Conservation (phyloP, 2,329 filamentous ascomycete genomes). For the Penicillium sp. region DNA sequence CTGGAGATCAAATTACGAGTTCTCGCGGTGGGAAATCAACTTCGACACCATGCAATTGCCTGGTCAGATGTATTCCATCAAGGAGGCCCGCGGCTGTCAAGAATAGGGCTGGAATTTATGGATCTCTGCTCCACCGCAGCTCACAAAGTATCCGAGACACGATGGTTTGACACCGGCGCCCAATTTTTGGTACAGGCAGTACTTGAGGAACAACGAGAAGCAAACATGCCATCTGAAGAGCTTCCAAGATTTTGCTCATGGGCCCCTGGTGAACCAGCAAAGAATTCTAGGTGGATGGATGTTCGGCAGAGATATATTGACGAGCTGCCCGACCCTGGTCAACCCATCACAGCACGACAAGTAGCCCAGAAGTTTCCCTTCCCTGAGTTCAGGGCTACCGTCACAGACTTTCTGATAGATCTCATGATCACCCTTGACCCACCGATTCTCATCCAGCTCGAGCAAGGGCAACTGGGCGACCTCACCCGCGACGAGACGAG, state of each 20-base stretch:
- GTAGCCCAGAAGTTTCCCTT: constrained; percentile 30
- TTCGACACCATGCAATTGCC: constrained; percentile 38
- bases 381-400: constrained; percentile 37
- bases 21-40: constrained; percentile 47
- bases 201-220: constrained; percentile 48
- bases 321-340: constrained; percentile 20
- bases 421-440: constrained; percentile 45
- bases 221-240: constrained; percentile 33
- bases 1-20: constrained; percentile 50
- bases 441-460: constrained; percentile 54
- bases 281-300: constrained; percentile 37
- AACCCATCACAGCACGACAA: constrained; percentile 22
- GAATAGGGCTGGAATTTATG: constrained; percentile 51
- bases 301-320: constrained; percentile 20
- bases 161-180: constrained; percentile 48
- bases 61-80: neutral
- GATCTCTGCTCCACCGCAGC: constrained; percentile 44
- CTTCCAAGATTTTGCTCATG: constrained; percentile 49
- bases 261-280: constrained; percentile 35
- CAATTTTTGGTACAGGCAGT: constrained; percentile 52
- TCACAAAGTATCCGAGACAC: constrained; percentile 28
- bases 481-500: constrained; percentile 40
- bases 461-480: constrained; percentile 45
- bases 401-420: constrained; percentile 44
- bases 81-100: constrained; percentile 31